These are phyloP conservation scores for Cutaneotrichosporon mucoides DNA, from an alignment of 1,284 basidiomycete genomes.

Conservation along the genomic window DNA sequence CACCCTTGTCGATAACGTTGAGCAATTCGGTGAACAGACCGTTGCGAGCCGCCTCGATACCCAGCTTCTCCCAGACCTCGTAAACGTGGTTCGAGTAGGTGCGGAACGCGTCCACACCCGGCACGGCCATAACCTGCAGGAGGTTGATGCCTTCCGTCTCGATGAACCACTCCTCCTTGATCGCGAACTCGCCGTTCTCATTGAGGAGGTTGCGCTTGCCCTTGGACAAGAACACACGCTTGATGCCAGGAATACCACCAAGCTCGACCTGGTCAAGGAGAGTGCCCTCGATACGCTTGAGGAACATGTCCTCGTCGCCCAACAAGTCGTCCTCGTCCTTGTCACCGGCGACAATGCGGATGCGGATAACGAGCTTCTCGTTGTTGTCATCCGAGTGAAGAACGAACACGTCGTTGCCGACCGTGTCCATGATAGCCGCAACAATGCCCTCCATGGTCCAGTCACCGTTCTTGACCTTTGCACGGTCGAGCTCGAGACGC, in stretches of 20 bases:
- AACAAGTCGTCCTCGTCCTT: constrained; percentile 81
- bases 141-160: constrained; percentile 97
- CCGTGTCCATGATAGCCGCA: constrained; percentile 86
- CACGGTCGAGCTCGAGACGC: constrained; percentile 92
- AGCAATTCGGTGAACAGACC: constrained; percentile 91
- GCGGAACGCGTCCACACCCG: constrained; percentile 86
- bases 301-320: constrained; percentile 92
- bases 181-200: constrained; percentile 56
- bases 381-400: constrained; percentile 99
- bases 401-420: constrained; percentile 95
- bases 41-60: constrained; percentile 93
- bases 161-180: constrained; percentile 83
- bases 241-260: constrained; percentile 87
- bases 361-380: constrained; percentile 96
- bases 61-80: constrained; percentile 93
- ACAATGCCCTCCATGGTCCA: constrained; percentile 95
- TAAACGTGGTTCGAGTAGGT: constrained; percentile 98
- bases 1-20: constrained; percentile 96
- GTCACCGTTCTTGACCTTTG: constrained; percentile 96
- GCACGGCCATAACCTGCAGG: constrained; percentile 88
- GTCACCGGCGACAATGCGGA: constrained; percentile 81
- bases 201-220: constrained; percentile 69
- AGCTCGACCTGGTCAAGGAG: constrained; percentile 95
- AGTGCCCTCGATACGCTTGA: constrained; percentile 91
- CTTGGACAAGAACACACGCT: constrained; percentile 89